Base-by-base conservation (phyloP, 352 stramenopile species). In the Sclerospora graminicola region DNA sequence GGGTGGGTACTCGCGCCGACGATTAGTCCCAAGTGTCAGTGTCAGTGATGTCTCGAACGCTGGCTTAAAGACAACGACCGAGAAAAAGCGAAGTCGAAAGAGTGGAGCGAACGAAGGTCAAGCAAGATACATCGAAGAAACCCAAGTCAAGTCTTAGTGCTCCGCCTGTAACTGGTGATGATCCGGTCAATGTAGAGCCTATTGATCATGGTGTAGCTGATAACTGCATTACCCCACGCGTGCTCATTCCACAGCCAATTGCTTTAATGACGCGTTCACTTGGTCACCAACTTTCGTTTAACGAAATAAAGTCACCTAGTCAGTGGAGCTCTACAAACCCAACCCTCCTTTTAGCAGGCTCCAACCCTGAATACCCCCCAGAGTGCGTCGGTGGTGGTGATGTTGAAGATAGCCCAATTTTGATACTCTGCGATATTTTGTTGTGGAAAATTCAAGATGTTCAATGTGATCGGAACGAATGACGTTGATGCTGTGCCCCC, bases 341-440 rank as follows among this genome's bases (percentile, higher is more conserved):
- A 24, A 56, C 51, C 1, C 49, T 71, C 9, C 18, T 83, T 1
- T 14, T 78, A 16, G 66, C 56, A 16, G 75, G 74, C 5, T 55
- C 72, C 13, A 58, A 68, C 14, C 75, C 82, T 48, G 52, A 44
- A 10, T 56, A 58, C 23, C 18, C 24, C 14, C 15, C 23, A 10
- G 36, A 18, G n/a, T 46, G 60, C 37, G 20, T 45, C n/a, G 56
- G 53, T n/a, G n/a, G n/a, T n/a, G n/a, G n/a, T 24, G 50, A 60
- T 35, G 49, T 65, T 10, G 58, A 79, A 19, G 62, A 77, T 34
- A 52, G 63, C 57, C 13, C 57, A 62, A 61, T 88, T 19, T 50
- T 71, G 11, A 78, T 89, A 14, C 51, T 88, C n/a, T 89, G 78
- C 30, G 80, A 89, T 36, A 71, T 83, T 10, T n/a, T 89, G 80